Conservation (phyloP, 1,284 basidiomycete genomes). For the Fomes fomentarius region DNA sequence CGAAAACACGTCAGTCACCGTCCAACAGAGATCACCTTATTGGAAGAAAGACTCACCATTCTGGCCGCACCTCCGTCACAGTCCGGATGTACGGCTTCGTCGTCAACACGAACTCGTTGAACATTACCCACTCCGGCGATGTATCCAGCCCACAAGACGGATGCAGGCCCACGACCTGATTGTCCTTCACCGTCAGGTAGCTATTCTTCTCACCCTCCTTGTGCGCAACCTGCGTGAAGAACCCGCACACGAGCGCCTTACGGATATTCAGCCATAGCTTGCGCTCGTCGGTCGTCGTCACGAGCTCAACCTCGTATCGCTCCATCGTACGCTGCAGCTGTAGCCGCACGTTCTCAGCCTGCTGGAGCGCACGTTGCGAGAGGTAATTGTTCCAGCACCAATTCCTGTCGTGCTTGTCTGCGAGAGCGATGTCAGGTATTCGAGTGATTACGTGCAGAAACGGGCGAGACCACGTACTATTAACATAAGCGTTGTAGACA, state of each 20-base stretch:
- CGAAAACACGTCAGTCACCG: not conserved
- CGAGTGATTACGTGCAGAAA: too few relatives aligned
- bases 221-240: conserved; percentile 99
- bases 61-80: conserved; percentile 86
- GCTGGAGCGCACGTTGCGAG: conserved; percentile 80
- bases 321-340: conserved; percentile 96
- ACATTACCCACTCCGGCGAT: conserved; percentile 97
- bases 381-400: conserved; percentile 97
- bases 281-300: conserved; percentile 81
- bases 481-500: conserved; percentile 92
- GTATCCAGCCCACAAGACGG: conserved; percentile 91
- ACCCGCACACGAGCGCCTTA: conserved; percentile 88
- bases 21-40: not conserved
- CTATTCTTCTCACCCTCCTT: conserved; percentile 90
- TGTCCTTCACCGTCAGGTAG: conserved; percentile 93
- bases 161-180: conserved; percentile 91
- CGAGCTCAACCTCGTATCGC: conserved; percentile 81
- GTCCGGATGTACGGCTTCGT: conserved; percentile 90
- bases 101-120: conserved; percentile 98
- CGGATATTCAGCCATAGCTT: conserved; percentile 84
- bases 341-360: conserved; percentile 95
- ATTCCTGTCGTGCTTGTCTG: conserved; percentile 77
- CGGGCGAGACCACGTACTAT: too few relatives aligned
- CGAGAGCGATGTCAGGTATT: too few relatives aligned
- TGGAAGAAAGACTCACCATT: conserved; percentile 66